Percentiles rank a stretch among this genome's conserved stretches.
phyloP scores from a whole-genome alignment of 495 filamentous ascomycete genomes.

The Penicillium lividum region DNA sequence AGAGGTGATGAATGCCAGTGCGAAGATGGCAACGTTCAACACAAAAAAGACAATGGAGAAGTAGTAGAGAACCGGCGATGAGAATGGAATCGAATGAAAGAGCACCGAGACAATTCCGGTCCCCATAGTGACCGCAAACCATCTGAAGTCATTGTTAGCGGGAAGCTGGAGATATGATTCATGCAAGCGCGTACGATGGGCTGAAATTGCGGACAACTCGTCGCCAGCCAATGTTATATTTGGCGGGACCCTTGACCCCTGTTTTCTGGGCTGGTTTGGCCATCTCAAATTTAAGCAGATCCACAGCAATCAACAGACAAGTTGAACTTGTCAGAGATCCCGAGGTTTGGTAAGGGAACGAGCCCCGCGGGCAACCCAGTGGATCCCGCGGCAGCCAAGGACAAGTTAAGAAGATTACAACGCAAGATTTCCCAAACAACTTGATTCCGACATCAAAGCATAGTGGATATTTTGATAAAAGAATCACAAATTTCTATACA shows the following conservation, averaged over 20 bases:
- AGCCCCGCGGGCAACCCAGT: background rate
- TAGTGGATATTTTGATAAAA: background rate
- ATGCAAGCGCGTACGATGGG: slow-evolving; percentile 38
- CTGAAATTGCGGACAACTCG: slow-evolving; percentile 50
- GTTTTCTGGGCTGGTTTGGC: background rate
- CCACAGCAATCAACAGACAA: background rate
- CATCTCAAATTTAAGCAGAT: background rate
- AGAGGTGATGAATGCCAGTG: slow-evolving; percentile 35
- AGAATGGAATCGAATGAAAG: slow-evolving; percentile 41
- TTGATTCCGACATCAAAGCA: too few species aligned
- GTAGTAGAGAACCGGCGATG: slow-evolving; percentile 36
- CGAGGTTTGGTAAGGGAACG: background rate
- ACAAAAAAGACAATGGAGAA: slow-evolving; percentile 47
- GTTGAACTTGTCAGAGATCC: background rate
- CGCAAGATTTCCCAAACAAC: background rate
- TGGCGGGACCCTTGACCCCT: slow-evolving; percentile 1
- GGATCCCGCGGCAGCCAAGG: background rate
- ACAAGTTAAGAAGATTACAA: background rate
- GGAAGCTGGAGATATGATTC: background rate
- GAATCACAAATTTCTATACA: background rate
- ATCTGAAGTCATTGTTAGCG: slow-evolving; percentile 21
- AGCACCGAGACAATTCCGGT: slow-evolving; percentile 52
- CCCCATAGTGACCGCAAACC: slow-evolving; percentile 53
- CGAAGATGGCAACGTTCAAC: slow-evolving; percentile 46
- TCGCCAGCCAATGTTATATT: slow-evolving; percentile 42